These are phyloP conservation scores for Brassica juncea DNA, from an alignment of 345 rosid species.

Conservation along the genomic window DNA sequence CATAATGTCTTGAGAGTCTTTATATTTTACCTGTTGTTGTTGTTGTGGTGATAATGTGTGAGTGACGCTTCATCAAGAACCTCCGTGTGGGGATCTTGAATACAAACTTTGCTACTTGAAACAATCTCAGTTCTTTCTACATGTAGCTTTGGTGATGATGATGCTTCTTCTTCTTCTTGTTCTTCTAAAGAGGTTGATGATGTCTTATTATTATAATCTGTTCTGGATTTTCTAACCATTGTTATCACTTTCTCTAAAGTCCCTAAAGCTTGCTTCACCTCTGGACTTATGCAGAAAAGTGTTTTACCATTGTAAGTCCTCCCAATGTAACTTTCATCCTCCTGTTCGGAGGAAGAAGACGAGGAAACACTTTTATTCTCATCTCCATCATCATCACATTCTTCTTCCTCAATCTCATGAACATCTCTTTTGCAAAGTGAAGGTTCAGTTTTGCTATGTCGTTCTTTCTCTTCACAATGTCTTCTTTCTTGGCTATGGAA, in stretches of 20 bases:
- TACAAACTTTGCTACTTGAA: conserved; percentile 36
- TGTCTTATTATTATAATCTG: conserved; percentile 19
- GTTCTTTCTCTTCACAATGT: background rate
- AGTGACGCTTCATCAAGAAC: conserved; percentile 42
- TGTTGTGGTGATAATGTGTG: conserved; percentile 23
- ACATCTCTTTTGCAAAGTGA: conserved; percentile 37
- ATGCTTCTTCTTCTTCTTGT: conserved; percentile 39
- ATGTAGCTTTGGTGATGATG: conserved; percentile 22
- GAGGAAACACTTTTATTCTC: background rate
- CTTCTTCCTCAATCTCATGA: conserved; percentile 72
- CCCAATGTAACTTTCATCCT: conserved; percentile 7
- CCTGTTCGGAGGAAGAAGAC: conserved; percentile 12
- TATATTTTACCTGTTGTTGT: conserved; percentile 6
- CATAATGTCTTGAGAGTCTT: background rate
- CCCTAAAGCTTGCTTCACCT: conserved; percentile 73
- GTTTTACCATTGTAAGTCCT: conserved; percentile 37
- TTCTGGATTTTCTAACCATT: conserved; percentile 50
- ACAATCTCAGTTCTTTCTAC: conserved; percentile 25
- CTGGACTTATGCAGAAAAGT: conserved; percentile 51
- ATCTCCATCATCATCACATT: conserved; percentile 29
- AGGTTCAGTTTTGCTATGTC: background rate
- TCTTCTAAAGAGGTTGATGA: conserved; percentile 34
- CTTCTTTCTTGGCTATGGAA: conserved; percentile 22
- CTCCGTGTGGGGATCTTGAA: conserved; percentile 38
- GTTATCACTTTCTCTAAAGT: conserved; percentile 71